Base-by-base conservation (phyloP, 345 rosid genomes). In the Limnanthes douglasii region DNA sequence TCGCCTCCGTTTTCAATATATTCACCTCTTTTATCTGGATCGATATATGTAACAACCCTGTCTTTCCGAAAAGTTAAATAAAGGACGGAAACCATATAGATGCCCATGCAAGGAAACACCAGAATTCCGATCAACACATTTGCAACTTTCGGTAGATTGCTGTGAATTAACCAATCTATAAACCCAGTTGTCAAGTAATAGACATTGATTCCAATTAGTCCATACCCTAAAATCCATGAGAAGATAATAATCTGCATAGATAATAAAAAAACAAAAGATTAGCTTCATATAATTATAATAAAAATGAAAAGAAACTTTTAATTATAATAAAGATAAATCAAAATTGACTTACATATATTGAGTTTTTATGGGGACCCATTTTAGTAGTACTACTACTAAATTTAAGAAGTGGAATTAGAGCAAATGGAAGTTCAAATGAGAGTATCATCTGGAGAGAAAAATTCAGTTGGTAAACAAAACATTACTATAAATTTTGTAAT, bases 321-420 rank as follows among this genome's bases (percentile, higher is more conserved):
- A n/a, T n/a, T n/a, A n/a, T n/a, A n/a, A n/a, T n/a, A n/a, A n/a
- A n/a, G n/a, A n/a, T n/a, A n/a, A n/a, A n/a, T n/a, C n/a, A n/a
- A n/a, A n/a, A n/a, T n/a, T n/a, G 8, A 47, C 73, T 66, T 25
- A 75, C 93, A 7, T 10, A 16, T 8, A 51, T 54, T 1, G 92
- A 79, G 41, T 74, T 79, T 59, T 61, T 79, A 45, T 74, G 65
- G 1, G 81, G 78, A 22, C 85, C 92, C 84, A 74, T 69, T 44
- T 79, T 74, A 18, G 78, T 62, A 18, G 69, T 6, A 41, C 75
- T 57, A 48, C 75, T 68, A 19, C 92, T 79, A 50, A 79, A 69
- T 46, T 71, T 79, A 5, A 79, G 73, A 23, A 79, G 81, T 4
- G 92, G 85, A 23, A 79, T 66, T 1, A 79, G 60, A 21, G 81